phyloP scores from a whole-genome alignment of 2,329 filamentous ascomycete genomes.

The Pseudopithomyces chartarum region DNA sequence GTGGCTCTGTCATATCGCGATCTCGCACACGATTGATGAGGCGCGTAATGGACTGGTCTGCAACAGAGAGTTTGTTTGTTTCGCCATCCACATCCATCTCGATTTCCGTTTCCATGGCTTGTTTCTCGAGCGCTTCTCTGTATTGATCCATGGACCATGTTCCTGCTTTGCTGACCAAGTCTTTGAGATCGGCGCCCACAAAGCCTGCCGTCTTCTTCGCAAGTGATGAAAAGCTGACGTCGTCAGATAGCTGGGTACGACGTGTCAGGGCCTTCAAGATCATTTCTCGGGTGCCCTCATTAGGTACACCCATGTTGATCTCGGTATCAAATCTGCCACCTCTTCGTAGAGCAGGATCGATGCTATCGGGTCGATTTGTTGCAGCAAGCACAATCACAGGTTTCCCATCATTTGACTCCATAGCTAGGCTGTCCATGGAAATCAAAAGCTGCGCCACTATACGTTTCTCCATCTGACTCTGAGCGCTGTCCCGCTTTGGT shows the following conservation, averaged over 20 bases:
- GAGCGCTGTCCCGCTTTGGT: conserved; percentile 79
- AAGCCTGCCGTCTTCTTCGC: conserved; percentile 90
- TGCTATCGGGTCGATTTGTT: conserved; percentile 83
- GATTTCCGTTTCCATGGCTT: conserved; percentile 38
- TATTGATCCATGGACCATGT: conserved; percentile 67
- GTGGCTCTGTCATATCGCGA: conserved; percentile 56
- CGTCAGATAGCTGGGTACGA: conserved; percentile 65
- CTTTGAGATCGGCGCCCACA: conserved; percentile 86
- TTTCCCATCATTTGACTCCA: conserved; percentile 73
- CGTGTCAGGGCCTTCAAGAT: conserved; percentile 78
- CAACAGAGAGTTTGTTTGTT: conserved; percentile 18
- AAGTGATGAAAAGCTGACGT: conserved; percentile 74
- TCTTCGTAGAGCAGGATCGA: conserved; percentile 78
- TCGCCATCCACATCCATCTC: conserved; percentile 60
- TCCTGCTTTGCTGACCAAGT: conserved; percentile 69
- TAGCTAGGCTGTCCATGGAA: conserved; percentile 80
- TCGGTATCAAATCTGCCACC: conserved; percentile 81
- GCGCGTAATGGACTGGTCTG: conserved; percentile 40
- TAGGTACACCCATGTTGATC: conserved; percentile 86
- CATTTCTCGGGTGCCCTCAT: conserved; percentile 73
- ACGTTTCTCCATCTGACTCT: conserved; percentile 87
- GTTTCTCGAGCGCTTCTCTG: conserved; percentile 55
- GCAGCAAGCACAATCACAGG: conserved; percentile 90
- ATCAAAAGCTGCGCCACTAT: conserved; percentile 82
- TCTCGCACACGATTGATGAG: conserved; percentile 58